Conservation (phyloP, 371 early-diverging fungal species). For the Neoconidiobolus thromboides region DNA sequence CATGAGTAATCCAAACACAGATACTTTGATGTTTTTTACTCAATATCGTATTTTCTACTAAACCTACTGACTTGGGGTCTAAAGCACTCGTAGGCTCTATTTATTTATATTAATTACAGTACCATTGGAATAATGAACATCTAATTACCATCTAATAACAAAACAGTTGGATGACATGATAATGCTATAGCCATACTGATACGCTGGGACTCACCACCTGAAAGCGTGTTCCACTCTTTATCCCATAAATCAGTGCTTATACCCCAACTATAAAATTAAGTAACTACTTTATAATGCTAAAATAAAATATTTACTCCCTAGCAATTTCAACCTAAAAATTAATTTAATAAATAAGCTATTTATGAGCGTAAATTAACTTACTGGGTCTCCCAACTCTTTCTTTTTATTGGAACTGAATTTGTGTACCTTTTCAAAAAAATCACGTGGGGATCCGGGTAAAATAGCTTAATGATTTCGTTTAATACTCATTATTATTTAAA, state of each 20-base stretch:
- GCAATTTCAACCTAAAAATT: slow-evolving; percentile 23
- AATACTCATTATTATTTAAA: not conserved
- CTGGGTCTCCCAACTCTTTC: slow-evolving; percentile 28
- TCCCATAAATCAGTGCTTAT: slow-evolving; percentile 43
- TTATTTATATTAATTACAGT: not conserved
- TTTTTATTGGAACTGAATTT: slow-evolving; percentile 31
- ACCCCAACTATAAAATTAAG: slow-evolving; percentile 22
- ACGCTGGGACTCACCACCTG: slow-evolving; percentile 81
- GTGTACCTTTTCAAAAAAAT: slow-evolving; percentile 35
- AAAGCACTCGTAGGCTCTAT: slow-evolving; percentile 73
- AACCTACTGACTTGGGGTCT: slow-evolving; percentile 44
- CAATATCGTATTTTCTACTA: slow-evolving; percentile 32
- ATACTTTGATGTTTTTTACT: slow-evolving; percentile 15
- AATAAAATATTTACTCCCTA: slow-evolving; percentile 9
- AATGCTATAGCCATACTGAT: slow-evolving; percentile 60
- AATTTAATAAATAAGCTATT: not conserved
- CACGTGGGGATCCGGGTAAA: slow-evolving; percentile 51
- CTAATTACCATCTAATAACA: slow-evolving; percentile 57
- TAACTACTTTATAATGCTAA: too few species aligned
- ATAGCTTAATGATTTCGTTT: slow-evolving; percentile 15
- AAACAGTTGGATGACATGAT: slow-evolving; percentile 54
- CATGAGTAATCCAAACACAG: slow-evolving; percentile 62
- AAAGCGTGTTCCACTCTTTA: slow-evolving; percentile 52
- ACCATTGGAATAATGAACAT: not conserved
- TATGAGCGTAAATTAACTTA: slow-evolving; percentile 10